These are phyloP conservation scores for Trifolium pratense DNA, from an alignment of 306 rosid species.

Conservation along the genomic window DNA sequence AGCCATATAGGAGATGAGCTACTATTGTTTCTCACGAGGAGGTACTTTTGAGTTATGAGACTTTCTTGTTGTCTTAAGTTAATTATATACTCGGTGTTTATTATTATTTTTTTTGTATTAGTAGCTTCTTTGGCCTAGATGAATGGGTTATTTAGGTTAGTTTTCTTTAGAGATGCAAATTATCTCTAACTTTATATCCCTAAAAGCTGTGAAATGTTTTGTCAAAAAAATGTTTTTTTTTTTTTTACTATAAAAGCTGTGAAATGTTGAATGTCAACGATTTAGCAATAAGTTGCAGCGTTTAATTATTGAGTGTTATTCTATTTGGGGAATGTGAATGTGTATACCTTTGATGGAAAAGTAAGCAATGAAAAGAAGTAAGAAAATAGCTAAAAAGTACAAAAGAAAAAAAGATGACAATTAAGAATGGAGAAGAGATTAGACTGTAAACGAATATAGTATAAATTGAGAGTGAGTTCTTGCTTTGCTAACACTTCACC, in stretches of 20 bases:
- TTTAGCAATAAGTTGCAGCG: background rate
- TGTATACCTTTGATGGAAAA: background rate
- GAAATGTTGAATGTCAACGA: no score
- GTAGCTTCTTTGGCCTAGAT: background rate
- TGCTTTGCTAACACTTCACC: background rate
- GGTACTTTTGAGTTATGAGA: constrained; percentile 28
- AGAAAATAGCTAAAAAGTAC: background rate
- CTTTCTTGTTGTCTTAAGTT: background rate
- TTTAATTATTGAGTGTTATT: background rate
- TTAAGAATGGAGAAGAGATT: background rate
- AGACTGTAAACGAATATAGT: background rate
- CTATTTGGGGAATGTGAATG: background rate
- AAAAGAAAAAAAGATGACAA: background rate
- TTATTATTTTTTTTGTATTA: background rate
- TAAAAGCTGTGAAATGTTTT: no score
- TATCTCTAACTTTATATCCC: no score
- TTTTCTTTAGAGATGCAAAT: background rate
- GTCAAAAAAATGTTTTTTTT: no score
- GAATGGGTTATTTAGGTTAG: background rate
- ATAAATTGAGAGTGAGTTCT: background rate
- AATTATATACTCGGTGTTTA: background rate
- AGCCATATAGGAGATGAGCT: constrained; percentile 72
- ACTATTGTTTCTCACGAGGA: background rate
- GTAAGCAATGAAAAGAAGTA: background rate
- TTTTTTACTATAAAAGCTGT: no score